Evolutionary conservation across 345 rosid species (phyloP), one percentile per base, ranked within the genome.

Genomic region (Durio zibethinus): DNA sequence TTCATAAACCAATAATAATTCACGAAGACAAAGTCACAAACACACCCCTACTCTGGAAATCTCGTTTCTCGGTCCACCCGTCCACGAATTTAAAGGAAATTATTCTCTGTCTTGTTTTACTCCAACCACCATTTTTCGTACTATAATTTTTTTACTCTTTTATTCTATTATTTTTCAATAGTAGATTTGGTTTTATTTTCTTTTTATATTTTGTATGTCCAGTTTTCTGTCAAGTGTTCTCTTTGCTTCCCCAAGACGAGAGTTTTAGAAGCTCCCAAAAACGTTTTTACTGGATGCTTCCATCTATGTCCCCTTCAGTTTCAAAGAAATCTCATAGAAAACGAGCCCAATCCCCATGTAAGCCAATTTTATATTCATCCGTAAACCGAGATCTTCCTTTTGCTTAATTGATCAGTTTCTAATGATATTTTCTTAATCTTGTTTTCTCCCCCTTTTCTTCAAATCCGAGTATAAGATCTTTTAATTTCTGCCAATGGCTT

Each of bases 11-110:
- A n/a, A n/a, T n/a, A n/a, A n/a, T n/a, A n/a, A n/a, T 65, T n/a
- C 18, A 65, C 18, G 31, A 63, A 62, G 6, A 36, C 38, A 36
- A 36, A 36, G 38, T 36, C 38, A 4, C 4, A 36, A 33, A 52
- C 61, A 25, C 77, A 62, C 14, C 7, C 78, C 59, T 14, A 74
- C 75, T 71, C 83, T 80, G 61, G 3, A 77, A 83, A 83, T 87
- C 89, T 86, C 85, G 84, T 82, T 80, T 83, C 84, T 80, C 83
- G 90, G 87, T 84, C 89, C 87, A 83, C 63, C 83, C 76, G 82
- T 76, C 87, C 91, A 72, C 89, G 87, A 87, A 80, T 65, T 79
- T 67, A 90, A 76, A 87, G 88, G 91, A 25, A 45, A 62, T 77
- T 59, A 81, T 73, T 71, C 63, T 36, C 50, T 59, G 74, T 62